phyloP scores from a whole-genome alignment of 768 basidiomycete species.

The Chlorophyllum brunneum region DNA sequence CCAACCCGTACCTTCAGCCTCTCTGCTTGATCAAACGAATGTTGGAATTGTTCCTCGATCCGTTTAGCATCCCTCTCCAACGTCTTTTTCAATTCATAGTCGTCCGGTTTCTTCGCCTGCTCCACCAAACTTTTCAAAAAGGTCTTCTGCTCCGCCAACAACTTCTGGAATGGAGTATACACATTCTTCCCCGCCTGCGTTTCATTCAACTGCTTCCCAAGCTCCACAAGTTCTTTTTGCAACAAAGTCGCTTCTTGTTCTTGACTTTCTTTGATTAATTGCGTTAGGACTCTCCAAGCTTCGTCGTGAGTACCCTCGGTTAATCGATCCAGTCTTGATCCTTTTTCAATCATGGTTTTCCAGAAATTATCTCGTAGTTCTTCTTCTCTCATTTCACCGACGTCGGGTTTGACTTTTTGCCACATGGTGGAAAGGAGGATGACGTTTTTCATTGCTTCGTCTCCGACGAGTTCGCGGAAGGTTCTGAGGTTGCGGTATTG shows the following conservation, averaged over 20 bases:
- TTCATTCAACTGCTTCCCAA: slow-evolving; percentile 3
- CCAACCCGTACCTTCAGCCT: slow-evolving; percentile 3
- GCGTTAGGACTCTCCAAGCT: slow-evolving; percentile 22
- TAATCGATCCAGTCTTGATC: slow-evolving; percentile 33
- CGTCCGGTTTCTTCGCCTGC: neutral
- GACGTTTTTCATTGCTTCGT: too few species aligned
- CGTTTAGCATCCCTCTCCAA: neutral
- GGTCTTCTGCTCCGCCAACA: neutral
- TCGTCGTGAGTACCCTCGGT: slow-evolving; percentile 25
- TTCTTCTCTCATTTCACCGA: slow-evolving; percentile 30
- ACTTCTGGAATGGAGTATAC: slow-evolving; percentile 2
- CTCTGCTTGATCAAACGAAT: slow-evolving; percentile 6
- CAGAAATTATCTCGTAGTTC: slow-evolving; percentile 37
- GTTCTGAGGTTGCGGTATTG: too few species aligned
- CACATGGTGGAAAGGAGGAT: too few species aligned
- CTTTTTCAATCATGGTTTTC: slow-evolving; percentile 37
- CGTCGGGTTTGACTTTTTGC: slow-evolving; percentile 27
- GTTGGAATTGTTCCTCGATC: slow-evolving; percentile 1
- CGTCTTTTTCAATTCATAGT: neutral
- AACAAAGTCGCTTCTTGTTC: slow-evolving; percentile 1
- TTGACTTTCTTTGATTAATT: slow-evolving; percentile 5
- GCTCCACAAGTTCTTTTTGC: slow-evolving; percentile 12
- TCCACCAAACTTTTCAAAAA: neutral
- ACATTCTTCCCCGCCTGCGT: slow-evolving; percentile 10
- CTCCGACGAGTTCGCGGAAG: too few species aligned